phyloP scores from a whole-genome alignment of 1,139 yeast genomes.

The Casaregolazyma suthepensis region DNA sequence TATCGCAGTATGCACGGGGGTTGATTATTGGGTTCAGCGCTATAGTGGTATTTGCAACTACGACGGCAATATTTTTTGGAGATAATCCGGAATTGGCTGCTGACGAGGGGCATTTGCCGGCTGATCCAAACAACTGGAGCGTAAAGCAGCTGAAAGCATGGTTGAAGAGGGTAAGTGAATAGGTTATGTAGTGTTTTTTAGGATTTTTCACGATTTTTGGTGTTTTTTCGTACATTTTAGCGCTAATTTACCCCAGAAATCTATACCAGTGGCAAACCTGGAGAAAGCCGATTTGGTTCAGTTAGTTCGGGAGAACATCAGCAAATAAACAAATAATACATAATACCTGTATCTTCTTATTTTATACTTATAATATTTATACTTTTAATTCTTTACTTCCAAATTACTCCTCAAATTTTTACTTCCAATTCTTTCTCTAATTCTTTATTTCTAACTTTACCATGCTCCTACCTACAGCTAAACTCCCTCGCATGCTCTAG shows the following conservation, averaged over 20 bases:
- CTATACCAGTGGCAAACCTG: slow-evolving; percentile 11
- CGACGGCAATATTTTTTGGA: slow-evolving; percentile 15
- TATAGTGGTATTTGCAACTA: slow-evolving; percentile 25
- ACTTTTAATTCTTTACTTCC: background rate
- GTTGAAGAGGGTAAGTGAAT: slow-evolving; percentile 5
- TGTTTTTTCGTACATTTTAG: background rate
- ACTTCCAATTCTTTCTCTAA: too few relatives aligned
- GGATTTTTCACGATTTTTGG: background rate
- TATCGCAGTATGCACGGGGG: slow-evolving; percentile 17
- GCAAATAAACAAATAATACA: background rate
- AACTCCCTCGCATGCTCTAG: slow-evolving; percentile 39
- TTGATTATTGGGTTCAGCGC: slow-evolving; percentile 24
- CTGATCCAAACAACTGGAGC: slow-evolving; percentile 11
- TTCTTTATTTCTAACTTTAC: too few relatives aligned
- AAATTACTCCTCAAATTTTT: too few relatives aligned
- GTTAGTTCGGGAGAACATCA: slow-evolving; percentile 6
- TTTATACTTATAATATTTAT: background rate
- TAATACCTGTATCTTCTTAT: too few relatives aligned
- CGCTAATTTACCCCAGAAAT: slow-evolving; percentile 10
- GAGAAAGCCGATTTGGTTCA: slow-evolving; percentile 11
- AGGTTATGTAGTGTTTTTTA: background rate
- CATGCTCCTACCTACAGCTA: too few relatives aligned
- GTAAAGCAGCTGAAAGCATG: slow-evolving; percentile 8
- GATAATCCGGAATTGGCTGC: slow-evolving; percentile 9
- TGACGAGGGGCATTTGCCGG: slow-evolving; percentile 1